Percentiles rank a stretch among this genome's conserved stretches.
Evolutionary conservation across 1,284 basidiomycete species (phyloP).

Genomic region (Inonotus hispidus): DNA sequence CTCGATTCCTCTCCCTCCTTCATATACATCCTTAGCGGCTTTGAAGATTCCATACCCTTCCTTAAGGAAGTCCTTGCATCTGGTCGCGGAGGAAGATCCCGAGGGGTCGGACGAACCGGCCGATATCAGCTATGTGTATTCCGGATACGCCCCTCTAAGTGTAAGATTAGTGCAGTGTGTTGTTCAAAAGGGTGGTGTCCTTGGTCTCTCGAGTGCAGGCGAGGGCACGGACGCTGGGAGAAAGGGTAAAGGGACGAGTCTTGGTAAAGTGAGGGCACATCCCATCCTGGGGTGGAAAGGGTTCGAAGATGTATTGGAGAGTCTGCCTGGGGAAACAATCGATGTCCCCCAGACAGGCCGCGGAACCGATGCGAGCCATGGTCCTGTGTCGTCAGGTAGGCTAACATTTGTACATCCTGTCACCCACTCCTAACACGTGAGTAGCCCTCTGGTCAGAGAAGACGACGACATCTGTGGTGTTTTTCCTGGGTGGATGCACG

Average conservation of each 20-base stretch:
- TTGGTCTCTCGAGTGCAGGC: constrained; percentile 59
- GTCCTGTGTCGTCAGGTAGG: constrained; percentile 41
- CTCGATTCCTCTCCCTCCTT: constrained; percentile 55
- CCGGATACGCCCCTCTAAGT: constrained; percentile 93
- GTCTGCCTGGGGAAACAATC: constrained; percentile 81
- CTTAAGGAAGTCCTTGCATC: constrained; percentile 80
- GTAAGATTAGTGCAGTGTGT: constrained; percentile 90
- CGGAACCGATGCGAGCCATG: constrained; percentile 30
- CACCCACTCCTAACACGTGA: background rate
- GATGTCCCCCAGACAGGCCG: constrained; percentile 64
- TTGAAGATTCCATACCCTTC: constrained; percentile 64
- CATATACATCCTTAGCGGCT: constrained; percentile 37
- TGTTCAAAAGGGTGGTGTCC: constrained; percentile 82
- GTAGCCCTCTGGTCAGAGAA: constrained; percentile 31
- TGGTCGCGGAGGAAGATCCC: constrained; percentile 83
- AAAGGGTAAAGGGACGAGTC: constrained; percentile 31
- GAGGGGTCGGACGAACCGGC: constrained; percentile 75
- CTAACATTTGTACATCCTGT: constrained; percentile 14
- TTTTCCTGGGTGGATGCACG: constrained; percentile 98
- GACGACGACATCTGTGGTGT: constrained; percentile 83
- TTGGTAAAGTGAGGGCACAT: constrained; percentile 67
- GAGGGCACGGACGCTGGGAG: constrained; percentile 37
- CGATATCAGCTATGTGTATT: constrained; percentile 95
- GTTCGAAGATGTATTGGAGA: constrained; percentile 83
- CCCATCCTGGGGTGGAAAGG: constrained; percentile 95